phyloP scores from a whole-genome alignment of 2,329 filamentous ascomycete genomes.

The Exserohilum rostratum region DNA sequence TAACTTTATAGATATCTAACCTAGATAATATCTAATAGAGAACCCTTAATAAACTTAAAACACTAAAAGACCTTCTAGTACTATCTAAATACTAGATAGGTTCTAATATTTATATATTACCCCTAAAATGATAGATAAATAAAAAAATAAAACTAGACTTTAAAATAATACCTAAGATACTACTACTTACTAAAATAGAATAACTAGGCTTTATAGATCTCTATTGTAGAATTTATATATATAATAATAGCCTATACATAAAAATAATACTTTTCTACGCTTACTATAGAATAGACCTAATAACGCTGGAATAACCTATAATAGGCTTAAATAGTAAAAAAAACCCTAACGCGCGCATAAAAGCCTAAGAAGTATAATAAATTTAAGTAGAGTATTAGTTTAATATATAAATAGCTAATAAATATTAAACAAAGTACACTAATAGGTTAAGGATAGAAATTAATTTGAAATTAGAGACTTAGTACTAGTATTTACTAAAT shows the following conservation, averaged over 20 bases:
- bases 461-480: background rate
- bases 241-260: background rate
- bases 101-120: background rate
- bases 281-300: background rate
- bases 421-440: background rate
- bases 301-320: too few relatives aligned
- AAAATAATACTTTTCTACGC: background rate
- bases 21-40: background rate
- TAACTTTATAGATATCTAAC: background rate
- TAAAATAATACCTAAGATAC: background rate
- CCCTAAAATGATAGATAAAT: background rate
- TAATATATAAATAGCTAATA: too few relatives aligned
- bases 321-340: too few relatives aligned
- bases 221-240: background rate
- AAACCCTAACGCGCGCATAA: too few relatives aligned
- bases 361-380: background rate
- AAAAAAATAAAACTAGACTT: background rate
- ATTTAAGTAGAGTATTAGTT: background rate
- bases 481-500: too few relatives aligned
- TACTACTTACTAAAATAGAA: background rate
- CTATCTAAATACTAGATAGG: background rate
- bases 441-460: conserved; percentile 11
- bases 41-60: background rate
- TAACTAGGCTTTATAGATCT: background rate
- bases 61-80: background rate